Evolutionary conservation across 345 rosid species (phyloP), one percentile per base, ranked within the genome.

Genomic region (Cardamine chenopodiifolia): DNA sequence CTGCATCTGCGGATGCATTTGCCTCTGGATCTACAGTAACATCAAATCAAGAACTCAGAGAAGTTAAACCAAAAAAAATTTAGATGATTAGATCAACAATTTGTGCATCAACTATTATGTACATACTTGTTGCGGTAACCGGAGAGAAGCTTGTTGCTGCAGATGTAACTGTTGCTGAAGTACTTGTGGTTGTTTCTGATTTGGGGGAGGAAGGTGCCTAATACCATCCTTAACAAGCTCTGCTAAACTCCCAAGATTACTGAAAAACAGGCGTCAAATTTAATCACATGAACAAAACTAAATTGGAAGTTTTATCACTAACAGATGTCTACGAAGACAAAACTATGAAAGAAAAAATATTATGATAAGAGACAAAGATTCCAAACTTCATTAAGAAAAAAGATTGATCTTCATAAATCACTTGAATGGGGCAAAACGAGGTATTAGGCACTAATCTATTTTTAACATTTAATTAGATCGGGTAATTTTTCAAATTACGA

Each of bases 161-260:
- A 86, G 18, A 80, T 86, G 93, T 72, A 83, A 71, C 83, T 87
- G 96, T 70, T 86, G 76, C 80, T 88, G 97, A 35, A 83, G 77
- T 57, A 83, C 87, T 26, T 85, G 91, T 49, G 81, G 67, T 69
- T 87, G 97, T 66, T 85, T 88, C 75, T 81, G 98, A 49, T 83
- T 78, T 74, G 81, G 88, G 44, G 83, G 90, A 57, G 75, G 70
- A 44, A 77, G 20, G 61, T 61, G 83, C 85, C 87, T 83, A 8
- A 84, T 82, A 40, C 85, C 83, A 64, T 90, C 93, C 80, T 87
- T 94, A n/a, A 91, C 86, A 80, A 90, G 88, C 78, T 90, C 96
- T 47, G 84, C 85, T 69, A 94, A 84, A 70, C 62, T 25, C 67
- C 85, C 91, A 70, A 90, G 74, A 78, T 85, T 87, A 78, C 97